Percentiles rank a stretch among this genome's conserved stretches.
Evolutionary conservation across 2,329 filamentous ascomycete species (phyloP).

Genomic region (Fusarium sp.): DNA sequence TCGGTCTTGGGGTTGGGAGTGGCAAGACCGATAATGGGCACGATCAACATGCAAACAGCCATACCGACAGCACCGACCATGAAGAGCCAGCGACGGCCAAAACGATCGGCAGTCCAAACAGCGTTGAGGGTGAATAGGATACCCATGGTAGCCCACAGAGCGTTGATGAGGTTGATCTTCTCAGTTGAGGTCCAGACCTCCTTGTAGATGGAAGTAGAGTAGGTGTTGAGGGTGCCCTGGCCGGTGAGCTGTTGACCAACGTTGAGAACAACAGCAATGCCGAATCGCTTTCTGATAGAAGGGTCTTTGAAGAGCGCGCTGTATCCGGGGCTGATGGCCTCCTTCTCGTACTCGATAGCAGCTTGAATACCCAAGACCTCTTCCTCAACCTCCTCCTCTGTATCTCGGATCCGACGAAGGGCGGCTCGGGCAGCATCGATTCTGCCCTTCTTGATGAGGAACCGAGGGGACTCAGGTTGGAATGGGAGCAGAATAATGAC

Average conservation of each 20-base stretch:
- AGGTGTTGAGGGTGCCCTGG: conserved; percentile 79
- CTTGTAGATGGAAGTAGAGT: conserved; percentile 80
- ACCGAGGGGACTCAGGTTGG: conserved; percentile 76
- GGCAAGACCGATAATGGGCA: conserved; percentile 59
- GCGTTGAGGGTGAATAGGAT: conserved; percentile 81
- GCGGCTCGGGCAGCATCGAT: conserved; percentile 71
- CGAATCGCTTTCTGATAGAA: conserved; percentile 75
- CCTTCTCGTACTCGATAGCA: conserved; percentile 78
- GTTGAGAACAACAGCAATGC: conserved; percentile 75
- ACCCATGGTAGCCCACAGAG: conserved; percentile 78
- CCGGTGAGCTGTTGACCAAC: conserved; percentile 79
- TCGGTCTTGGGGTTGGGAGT: conserved; percentile 71
- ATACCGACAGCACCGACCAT: conserved; percentile 77
- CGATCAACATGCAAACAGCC: conserved; percentile 77
- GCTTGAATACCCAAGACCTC: conserved; percentile 75
- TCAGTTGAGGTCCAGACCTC: conserved; percentile 71
- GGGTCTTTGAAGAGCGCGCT: conserved; percentile 77
- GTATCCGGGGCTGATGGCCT: conserved; percentile 74
- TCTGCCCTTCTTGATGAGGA: conserved; percentile 73
- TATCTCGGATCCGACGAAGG: conserved; percentile 72
- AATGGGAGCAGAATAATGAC: conserved; percentile 74
- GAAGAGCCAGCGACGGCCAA: conserved; percentile 77
- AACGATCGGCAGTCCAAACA: conserved; percentile 79
- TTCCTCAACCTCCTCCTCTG: conserved; percentile 74
- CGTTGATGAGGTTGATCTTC: conserved; percentile 79